Evolutionary conservation across 306 rosid genomes (phyloP).

Genomic region (Citrullus amarus): DNA sequence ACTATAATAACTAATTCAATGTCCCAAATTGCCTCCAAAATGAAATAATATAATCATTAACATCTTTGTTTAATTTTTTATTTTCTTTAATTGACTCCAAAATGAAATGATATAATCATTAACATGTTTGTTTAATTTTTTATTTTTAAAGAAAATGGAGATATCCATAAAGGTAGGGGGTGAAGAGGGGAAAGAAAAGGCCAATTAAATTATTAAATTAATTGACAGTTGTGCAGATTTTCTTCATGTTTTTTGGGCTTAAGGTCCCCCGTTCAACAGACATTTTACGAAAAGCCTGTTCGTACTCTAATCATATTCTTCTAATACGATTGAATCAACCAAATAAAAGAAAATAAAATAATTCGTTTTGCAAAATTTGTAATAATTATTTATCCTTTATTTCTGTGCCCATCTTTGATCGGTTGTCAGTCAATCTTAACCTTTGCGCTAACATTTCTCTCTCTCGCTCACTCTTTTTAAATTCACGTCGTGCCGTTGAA

Average conservation of each 20-base stretch:
- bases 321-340: background rate
- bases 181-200: background rate
- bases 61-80: too few relatives aligned
- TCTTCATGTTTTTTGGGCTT: conserved; percentile 50
- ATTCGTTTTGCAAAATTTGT: background rate
- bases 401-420: conserved; percentile 75
- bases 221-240: conserved; percentile 32
- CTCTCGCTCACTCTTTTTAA: conserved; percentile 14
- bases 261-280: conserved; percentile 87
- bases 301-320: background rate
- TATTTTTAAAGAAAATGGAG: too few relatives aligned
- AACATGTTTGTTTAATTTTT: too few relatives aligned
- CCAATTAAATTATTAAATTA: background rate
- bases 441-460: conserved; percentile 23
- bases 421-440: conserved; percentile 34
- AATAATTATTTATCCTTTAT: conserved; percentile 25
- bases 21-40: too few relatives aligned
- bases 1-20: too few relatives aligned
- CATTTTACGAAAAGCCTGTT: conserved; percentile 44
- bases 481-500: conserved; percentile 82
- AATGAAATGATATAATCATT: too few relatives aligned
- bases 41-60: too few relatives aligned
- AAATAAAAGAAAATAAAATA: background rate
- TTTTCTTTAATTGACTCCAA: too few relatives aligned
- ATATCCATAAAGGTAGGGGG: background rate